Conservation (phyloP, 371 early-diverging fungal species). For the Circinella umbellata region DNA sequence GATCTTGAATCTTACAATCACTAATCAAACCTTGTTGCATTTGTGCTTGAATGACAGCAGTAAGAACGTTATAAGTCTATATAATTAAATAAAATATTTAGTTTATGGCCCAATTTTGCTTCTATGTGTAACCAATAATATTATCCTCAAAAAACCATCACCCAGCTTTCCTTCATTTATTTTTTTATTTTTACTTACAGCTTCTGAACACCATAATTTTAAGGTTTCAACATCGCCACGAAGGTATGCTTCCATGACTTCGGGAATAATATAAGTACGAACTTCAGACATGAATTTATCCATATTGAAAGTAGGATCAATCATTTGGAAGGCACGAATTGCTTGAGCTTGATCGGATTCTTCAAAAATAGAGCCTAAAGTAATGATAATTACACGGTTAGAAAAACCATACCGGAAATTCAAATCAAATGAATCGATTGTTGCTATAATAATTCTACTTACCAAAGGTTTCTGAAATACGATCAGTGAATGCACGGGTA, state of each 20-base stretch:
- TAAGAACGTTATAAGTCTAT: slow-evolving; percentile 87
- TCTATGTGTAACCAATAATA: too few relatives aligned
- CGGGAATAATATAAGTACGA: slow-evolving; percentile 93
- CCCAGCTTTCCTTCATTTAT: too few relatives aligned
- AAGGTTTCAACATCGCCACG: slow-evolving; percentile 84
- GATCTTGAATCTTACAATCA: slow-evolving; percentile 93
- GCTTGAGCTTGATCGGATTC: slow-evolving; percentile 95
- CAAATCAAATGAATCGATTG: background rate
- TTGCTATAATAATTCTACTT: slow-evolving; percentile 14
- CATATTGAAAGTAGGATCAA: slow-evolving; percentile 88
- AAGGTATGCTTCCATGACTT: slow-evolving; percentile 94
- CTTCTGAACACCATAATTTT: slow-evolving; percentile 94
- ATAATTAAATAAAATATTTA: background rate
- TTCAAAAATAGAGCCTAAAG: slow-evolving; percentile 73
- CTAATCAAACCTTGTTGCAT: slow-evolving; percentile 85
- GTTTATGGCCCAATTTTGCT: background rate
- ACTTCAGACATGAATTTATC: slow-evolving; percentile 90
- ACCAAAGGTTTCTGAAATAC: slow-evolving; percentile 74
- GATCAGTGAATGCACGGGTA: slow-evolving; percentile 81
- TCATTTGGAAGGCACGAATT: slow-evolving; percentile 79
- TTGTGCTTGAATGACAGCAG: slow-evolving; percentile 87
- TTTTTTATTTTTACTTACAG: slow-evolving; percentile 42
- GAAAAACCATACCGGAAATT: too few relatives aligned
- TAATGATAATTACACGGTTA: too few relatives aligned
- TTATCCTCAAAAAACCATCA: too few relatives aligned